A percentile compares a stretch with the other conserved stretches of the same genome.
Conservation (phyloP, 768 basidiomycete species). For the Collybia sp. region DNA sequence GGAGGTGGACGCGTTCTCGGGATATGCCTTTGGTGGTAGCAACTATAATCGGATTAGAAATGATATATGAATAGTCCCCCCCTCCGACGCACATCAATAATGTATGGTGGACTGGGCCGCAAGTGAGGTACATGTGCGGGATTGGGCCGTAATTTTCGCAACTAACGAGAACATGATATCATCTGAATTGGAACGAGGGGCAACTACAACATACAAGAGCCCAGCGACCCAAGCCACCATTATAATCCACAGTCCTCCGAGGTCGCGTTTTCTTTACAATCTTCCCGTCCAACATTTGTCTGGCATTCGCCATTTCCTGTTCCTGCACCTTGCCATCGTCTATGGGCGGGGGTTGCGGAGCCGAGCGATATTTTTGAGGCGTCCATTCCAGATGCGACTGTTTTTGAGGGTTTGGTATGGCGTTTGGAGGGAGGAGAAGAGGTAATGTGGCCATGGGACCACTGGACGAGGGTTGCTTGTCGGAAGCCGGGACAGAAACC, state of each 20-base stretch:
- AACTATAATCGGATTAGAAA: slow-evolving; percentile 46
- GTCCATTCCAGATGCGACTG: slow-evolving; percentile 64
- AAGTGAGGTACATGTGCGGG: slow-evolving; percentile 71
- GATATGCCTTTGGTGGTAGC: slow-evolving; percentile 91
- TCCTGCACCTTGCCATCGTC: slow-evolving; percentile 77
- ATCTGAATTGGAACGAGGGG: neutral
- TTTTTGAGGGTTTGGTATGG: slow-evolving; percentile 26
- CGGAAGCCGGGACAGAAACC: no score
- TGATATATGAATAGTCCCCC: slow-evolving; percentile 8
- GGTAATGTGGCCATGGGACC: slow-evolving; percentile 34
- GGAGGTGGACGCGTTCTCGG: slow-evolving; percentile 87
- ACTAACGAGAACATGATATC: slow-evolving; percentile 29
- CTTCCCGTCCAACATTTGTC: slow-evolving; percentile 75
- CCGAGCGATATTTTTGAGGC: slow-evolving; percentile 64
- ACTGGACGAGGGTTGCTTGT: neutral
- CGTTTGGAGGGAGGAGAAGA: slow-evolving; percentile 47
- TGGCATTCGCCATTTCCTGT: slow-evolving; percentile 70
- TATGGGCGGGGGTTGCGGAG: slow-evolving; percentile 71
- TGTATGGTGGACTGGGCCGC: slow-evolving; percentile 82
- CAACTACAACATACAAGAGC: slow-evolving; percentile 50
- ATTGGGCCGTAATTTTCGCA: slow-evolving; percentile 76
- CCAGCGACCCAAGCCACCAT: slow-evolving; percentile 86
- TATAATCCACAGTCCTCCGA: slow-evolving; percentile 91
- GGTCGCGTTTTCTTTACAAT: slow-evolving; percentile 89
- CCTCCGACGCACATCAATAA: slow-evolving; percentile 70